Evolutionary conservation across 805 yeast species (phyloP).

Genomic region (Spencermartinsiella europaea): DNA sequence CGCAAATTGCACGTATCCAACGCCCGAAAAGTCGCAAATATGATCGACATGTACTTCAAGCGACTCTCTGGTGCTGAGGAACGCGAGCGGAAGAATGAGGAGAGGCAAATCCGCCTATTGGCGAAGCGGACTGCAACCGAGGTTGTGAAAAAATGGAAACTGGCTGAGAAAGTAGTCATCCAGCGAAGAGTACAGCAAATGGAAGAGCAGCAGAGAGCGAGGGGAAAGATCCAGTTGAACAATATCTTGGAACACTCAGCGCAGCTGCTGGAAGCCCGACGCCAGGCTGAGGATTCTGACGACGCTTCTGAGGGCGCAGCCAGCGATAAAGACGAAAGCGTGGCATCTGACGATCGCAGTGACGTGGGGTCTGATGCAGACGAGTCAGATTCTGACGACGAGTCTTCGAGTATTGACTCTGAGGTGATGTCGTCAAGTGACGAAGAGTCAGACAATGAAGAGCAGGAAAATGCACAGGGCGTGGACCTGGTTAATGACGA

Average conservation of each 20-base stretch:
- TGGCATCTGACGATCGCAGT: slow-evolving; percentile 25
- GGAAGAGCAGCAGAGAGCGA: slow-evolving; percentile 70
- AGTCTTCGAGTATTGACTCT: slow-evolving; percentile 17
- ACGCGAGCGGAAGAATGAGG: slow-evolving; percentile 67
- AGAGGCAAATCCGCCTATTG: slow-evolving; percentile 58
- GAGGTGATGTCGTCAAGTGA: slow-evolving; percentile 25
- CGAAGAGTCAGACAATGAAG: slow-evolving; percentile 18
- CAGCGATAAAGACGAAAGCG: slow-evolving; percentile 18
- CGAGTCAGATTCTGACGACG: slow-evolving; percentile 39
- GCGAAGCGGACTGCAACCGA: slow-evolving; percentile 81
- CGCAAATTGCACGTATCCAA: slow-evolving; percentile 60
- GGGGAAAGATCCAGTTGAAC: slow-evolving; percentile 82
- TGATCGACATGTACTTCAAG: slow-evolving; percentile 83
- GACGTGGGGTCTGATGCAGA: slow-evolving; percentile 29
- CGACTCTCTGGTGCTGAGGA: slow-evolving; percentile 86
- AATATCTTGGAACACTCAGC: slow-evolving; percentile 90
- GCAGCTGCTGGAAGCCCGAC: slow-evolving; percentile 79
- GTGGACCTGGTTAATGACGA: slow-evolving; percentile 43
- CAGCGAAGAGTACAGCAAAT: slow-evolving; percentile 60
- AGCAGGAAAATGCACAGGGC: slow-evolving; percentile 44
- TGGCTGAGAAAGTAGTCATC: slow-evolving; percentile 73
- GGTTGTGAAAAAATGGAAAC: slow-evolving; percentile 83
- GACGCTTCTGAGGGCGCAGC: slow-evolving; percentile 2
- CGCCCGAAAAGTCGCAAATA: slow-evolving; percentile 66
- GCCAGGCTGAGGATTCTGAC: slow-evolving; percentile 32